phyloP scores from a whole-genome alignment of 257 asterid species.

The Capsicum pubescens region DNA sequence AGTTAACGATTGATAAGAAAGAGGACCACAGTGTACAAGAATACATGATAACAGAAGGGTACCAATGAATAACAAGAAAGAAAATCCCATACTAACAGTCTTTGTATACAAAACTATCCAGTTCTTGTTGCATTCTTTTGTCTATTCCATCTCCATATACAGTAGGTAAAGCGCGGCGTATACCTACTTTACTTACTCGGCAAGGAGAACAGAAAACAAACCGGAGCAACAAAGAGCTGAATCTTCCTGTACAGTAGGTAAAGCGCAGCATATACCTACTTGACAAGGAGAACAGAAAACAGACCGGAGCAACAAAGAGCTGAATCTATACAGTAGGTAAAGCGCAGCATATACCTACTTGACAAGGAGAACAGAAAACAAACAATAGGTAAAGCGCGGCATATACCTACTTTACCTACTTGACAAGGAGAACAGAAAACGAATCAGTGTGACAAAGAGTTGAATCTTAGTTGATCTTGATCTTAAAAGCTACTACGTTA shows the following conservation, averaged over 20 bases:
- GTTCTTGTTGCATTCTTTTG: neutral
- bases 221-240: neutral
- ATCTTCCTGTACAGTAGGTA: no score
- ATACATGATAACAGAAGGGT: conserved; percentile 24
- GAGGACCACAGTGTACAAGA: conserved; percentile 23
- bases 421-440: neutral
- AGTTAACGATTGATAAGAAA: conserved; percentile 25
- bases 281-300: no score
- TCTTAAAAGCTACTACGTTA: no score
- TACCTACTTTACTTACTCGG: neutral
- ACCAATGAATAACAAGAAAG: neutral
- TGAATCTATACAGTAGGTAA: no score
- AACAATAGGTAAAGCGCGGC: no score
- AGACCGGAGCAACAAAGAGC: no score
- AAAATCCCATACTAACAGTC: conserved; percentile 1
- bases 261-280: no score
- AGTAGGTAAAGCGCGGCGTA: neutral
- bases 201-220: neutral
- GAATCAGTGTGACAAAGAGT: neutral
- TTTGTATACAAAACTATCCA: no score
- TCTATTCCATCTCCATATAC: neutral
- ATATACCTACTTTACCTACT: no score
- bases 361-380: no score
- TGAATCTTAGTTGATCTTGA: no score
- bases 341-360: no score